Base-by-base conservation (phyloP, 2,329 filamentous ascomycete genomes). In the Chaetomium sp. region DNA sequence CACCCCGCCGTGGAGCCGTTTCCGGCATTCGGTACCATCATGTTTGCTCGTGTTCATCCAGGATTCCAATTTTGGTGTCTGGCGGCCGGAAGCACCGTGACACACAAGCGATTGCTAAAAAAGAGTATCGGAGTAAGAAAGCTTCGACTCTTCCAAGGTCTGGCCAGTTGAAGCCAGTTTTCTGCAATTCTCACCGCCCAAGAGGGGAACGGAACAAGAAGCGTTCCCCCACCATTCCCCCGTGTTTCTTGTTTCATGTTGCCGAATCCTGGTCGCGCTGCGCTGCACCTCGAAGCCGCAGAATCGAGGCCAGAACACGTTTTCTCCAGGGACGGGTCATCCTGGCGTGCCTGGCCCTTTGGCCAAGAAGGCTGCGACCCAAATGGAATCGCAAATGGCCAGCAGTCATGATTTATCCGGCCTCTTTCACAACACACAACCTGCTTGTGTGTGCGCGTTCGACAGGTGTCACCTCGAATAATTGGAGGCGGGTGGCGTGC, bases 221-320 rank as follows among this genome's bases (percentile, higher is more conserved):
- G 29, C 16, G 21, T 19, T 38, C 35, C 50, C 57, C 54, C 51
- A 27, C 49, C 6, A 13, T 54, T 42, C 58, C 65, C 65, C 64
- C 68, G 38, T 69, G 64, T 69, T 68, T 69, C 62, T 64, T 61
- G 67, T 70, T 70, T 70, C 68, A 70, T 29, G 49, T 67, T 62
- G 31, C 47, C 19, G 21, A 25, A 59, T 47, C 57, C 53, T 45
- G 54, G 63, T n/a, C 16, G 16, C 21, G 27, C 13, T 23, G 16
- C 21, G 27, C 13, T 23, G 29, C n/a, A 49, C n/a, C 31, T 25
- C n/a, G 53, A 33, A 31, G 8, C 21, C 53, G n/a, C n/a, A 25
- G 21, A 56, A 12, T 31, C 50, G 50, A 53, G 50, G 25, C 50
- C 50, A 29, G 25, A 31, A 53, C 25, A 29, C 25, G 12, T 25